phyloP scores from a whole-genome alignment of 1,284 basidiomycete genomes.

The Wolfiporia cocos region DNA sequence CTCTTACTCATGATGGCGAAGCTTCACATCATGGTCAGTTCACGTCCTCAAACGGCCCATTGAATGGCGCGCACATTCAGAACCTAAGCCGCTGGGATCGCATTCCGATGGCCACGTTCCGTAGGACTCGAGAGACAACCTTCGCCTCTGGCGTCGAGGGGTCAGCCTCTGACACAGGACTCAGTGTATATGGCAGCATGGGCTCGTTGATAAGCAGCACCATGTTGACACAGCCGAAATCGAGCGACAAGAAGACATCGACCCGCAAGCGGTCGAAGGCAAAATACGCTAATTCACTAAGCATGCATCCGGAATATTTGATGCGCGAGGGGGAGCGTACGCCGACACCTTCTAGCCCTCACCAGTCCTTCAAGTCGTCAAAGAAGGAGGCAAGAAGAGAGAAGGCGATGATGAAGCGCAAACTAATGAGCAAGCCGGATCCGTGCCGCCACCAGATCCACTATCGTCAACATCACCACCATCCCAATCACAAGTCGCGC shows the following conservation, averaged over 20 bases:
- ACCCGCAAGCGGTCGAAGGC: conserved; percentile 17
- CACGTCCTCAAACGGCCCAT: conserved; percentile 14
- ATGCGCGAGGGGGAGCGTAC: conserved; percentile 52
- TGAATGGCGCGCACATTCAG: conserved; percentile 20
- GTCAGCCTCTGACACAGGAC: conserved; percentile 30
- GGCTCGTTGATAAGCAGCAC: conserved; percentile 27
- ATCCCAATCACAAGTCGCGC: conserved; percentile 64
- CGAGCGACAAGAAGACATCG: conserved; percentile 20
- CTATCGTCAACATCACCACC: conserved; percentile 50
- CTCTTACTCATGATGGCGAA: conserved; percentile 21
- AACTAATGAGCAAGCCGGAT: conserved; percentile 38
- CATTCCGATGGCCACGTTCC: conserved; percentile 69
- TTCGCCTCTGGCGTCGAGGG: conserved; percentile 25
- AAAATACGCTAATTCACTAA: conserved; percentile 24
- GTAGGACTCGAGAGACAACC: conserved; percentile 49
- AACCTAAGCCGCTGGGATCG: conserved; percentile 64
- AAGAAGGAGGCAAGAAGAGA: conserved; percentile 47
- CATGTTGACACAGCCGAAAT: conserved; percentile 31
- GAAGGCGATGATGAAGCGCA: conserved; percentile 53
- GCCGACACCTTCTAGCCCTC: conserved; percentile 26
- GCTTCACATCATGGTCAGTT: conserved; percentile 11
- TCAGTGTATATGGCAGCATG: conserved; percentile 23
- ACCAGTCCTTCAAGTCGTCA: conserved; percentile 18
- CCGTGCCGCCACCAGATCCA: conserved; percentile 34
- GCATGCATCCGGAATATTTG: conserved; percentile 47